Conservation (phyloP, 2,329 filamentous ascomycete genomes). For the Didymella exigua region DNA sequence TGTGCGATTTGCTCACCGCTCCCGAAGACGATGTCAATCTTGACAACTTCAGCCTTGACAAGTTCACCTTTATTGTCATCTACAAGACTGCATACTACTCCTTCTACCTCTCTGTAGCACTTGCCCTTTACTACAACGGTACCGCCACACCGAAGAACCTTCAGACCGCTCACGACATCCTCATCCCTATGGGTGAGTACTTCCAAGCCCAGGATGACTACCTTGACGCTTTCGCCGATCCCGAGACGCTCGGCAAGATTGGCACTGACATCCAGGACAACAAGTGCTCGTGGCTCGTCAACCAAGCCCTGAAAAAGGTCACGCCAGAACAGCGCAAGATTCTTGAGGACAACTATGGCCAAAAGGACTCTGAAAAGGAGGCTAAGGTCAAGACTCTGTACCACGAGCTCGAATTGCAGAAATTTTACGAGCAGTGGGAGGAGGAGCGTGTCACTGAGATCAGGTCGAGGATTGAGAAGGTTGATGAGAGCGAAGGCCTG, state of each 20-base stretch:
- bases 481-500: slow-evolving; percentile 86
- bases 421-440: slow-evolving; percentile 86
- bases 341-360: slow-evolving; percentile 91
- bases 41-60: slow-evolving; percentile 91
- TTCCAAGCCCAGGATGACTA: slow-evolving; percentile 99
- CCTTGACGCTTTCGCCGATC: slow-evolving; percentile 95
- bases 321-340: slow-evolving; percentile 85
- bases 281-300: slow-evolving; percentile 99
- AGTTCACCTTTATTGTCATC: slow-evolving; percentile 97
- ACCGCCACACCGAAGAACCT: slow-evolving; percentile 88
- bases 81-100: slow-evolving; percentile 99
- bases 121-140: slow-evolving; percentile 84
- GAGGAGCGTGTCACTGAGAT: slow-evolving; percentile 84
- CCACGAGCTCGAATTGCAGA: slow-evolving; percentile 81
- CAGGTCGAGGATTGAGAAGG: slow-evolving; percentile 71
- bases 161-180: slow-evolving; percentile 84
- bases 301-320: slow-evolving; percentile 83
- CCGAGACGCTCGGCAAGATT: slow-evolving; percentile 94
- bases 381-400: slow-evolving; percentile 86
- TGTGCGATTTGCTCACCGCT: slow-evolving; percentile 92
- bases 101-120: slow-evolving; percentile 95
- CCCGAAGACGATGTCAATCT: slow-evolving; percentile 93
- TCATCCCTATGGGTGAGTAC: slow-evolving; percentile 97
- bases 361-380: slow-evolving; percentile 84
- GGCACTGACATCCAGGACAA: slow-evolving; percentile 99